Conservation (phyloP, 768 basidiomycete species). For the Naganishia randhawae region DNA sequence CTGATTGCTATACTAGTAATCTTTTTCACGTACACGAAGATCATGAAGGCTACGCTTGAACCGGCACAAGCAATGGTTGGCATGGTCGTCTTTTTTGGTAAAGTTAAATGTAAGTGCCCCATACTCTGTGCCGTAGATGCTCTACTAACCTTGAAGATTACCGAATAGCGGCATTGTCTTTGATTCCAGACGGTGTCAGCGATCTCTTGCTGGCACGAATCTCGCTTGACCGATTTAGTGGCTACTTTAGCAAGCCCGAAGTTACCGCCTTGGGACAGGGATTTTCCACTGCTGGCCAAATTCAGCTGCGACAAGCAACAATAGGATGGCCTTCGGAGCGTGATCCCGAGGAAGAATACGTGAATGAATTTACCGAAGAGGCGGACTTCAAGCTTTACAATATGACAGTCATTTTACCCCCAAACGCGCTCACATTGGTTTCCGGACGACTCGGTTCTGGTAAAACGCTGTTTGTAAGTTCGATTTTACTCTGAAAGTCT, state of each 20-base stretch:
- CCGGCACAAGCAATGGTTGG: conserved; percentile 45
- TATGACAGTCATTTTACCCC: conserved; percentile 36
- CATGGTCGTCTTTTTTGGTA: conserved; percentile 41
- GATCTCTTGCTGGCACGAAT: conserved; percentile 34
- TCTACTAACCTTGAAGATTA: neutral
- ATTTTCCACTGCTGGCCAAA: neutral
- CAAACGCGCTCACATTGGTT: conserved; percentile 38
- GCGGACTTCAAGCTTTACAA: conserved; percentile 36
- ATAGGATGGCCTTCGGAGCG: conserved; percentile 39
- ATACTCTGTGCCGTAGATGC: neutral
- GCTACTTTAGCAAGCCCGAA: conserved; percentile 39
- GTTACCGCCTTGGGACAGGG: conserved; percentile 25
- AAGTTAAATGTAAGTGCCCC: conserved; percentile 33
- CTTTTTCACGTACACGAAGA: conserved; percentile 44
- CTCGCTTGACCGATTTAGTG: conserved; percentile 37
- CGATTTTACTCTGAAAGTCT: neutral
- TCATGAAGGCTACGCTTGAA: conserved; percentile 36
- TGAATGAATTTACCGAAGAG: conserved; percentile 2
- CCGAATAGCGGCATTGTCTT: conserved; percentile 25
- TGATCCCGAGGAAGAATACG: neutral
- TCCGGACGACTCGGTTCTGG: conserved; percentile 47
- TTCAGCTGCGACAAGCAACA: conserved; percentile 29
- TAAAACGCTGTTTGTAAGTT: conserved; percentile 46
- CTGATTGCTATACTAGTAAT: conserved; percentile 36
- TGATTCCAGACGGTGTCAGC: conserved; percentile 34